A percentile compares a stretch with the other conserved stretches of the same genome.
Evolutionary conservation across 108 stramenopile genomes (phyloP).

Genomic region (Cyclotella cryptica): DNA sequence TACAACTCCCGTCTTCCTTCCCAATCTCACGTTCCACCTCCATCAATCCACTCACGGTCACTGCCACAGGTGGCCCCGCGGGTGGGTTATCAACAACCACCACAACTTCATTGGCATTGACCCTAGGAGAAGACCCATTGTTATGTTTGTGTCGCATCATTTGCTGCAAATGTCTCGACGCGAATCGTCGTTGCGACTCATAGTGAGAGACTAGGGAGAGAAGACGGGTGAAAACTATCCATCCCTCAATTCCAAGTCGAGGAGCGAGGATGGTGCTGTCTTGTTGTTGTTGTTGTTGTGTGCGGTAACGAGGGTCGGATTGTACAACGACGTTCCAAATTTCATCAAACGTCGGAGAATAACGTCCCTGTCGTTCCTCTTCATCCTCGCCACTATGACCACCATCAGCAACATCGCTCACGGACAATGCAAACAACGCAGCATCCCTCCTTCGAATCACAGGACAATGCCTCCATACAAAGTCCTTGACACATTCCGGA

Average conservation of each 20-base stretch:
- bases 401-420: background rate
- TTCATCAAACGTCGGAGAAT: constrained; percentile 83
- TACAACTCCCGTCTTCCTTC: background rate
- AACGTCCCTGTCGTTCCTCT: constrained; percentile 8
- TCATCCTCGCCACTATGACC: background rate
- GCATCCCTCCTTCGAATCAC: constrained; percentile 85
- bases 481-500: constrained; percentile 73
- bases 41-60: constrained; percentile 44
- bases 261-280: background rate
- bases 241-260: constrained; percentile 81
- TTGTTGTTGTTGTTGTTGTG: background rate
- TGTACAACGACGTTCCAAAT: constrained; percentile 70
- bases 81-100: constrained; percentile 88
- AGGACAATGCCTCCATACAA: constrained; percentile 79
- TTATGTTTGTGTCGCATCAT: constrained; percentile 84
- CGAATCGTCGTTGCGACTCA: constrained; percentile 83
- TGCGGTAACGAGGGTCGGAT: constrained; percentile 44
- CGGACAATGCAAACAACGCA: constrained; percentile 47
- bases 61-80: constrained; percentile 63
- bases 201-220: constrained; percentile 85
- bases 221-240: constrained; percentile 89
- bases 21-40: constrained; percentile 38
- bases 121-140: constrained; percentile 47
- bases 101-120: constrained; percentile 61
- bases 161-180: constrained; percentile 86